Evolutionary conservation across 371 early-diverging fungal species (phyloP).

Genomic region (Nosema granulosis): DNA sequence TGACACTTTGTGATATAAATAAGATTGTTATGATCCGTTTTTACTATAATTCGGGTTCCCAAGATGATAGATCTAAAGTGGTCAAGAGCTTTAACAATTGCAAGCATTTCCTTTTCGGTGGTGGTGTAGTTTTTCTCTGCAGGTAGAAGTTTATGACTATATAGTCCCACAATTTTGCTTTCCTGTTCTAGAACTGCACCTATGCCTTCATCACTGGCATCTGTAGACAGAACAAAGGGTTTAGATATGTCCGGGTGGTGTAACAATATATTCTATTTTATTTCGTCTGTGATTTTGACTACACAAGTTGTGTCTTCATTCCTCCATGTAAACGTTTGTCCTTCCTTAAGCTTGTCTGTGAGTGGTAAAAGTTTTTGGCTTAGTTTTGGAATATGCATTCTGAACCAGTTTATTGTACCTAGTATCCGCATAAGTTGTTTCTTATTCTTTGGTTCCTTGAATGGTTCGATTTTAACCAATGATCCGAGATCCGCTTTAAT

Average conservation of each 20-base stretch:
- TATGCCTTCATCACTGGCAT: conserved; percentile 22
- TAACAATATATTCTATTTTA: background rate
- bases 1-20: background rate
- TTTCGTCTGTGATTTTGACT: background rate
- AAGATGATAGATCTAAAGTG: conserved; percentile 32
- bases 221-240: background rate
- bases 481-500: background rate
- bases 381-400: conserved; percentile 18
- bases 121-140: conserved; percentile 29
- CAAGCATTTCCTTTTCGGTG: conserved; percentile 25
- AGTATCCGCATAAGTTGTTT: conserved; percentile 68
- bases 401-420: conserved; percentile 69
- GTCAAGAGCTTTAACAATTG: background rate
- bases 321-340: background rate
- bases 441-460: conserved; percentile 45
- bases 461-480: background rate
- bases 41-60: background rate
- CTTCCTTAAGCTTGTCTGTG: conserved; percentile 15
- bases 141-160: conserved; percentile 2
- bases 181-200: conserved; percentile 15
- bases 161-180: conserved; percentile 18
- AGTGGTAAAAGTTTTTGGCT: background rate
- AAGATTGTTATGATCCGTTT: conserved; percentile 23
- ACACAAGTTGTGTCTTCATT: background rate
- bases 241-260: background rate